phyloP scores from a whole-genome alignment of 768 basidiomycete species.

The Phylloporus scabripes region DNA sequence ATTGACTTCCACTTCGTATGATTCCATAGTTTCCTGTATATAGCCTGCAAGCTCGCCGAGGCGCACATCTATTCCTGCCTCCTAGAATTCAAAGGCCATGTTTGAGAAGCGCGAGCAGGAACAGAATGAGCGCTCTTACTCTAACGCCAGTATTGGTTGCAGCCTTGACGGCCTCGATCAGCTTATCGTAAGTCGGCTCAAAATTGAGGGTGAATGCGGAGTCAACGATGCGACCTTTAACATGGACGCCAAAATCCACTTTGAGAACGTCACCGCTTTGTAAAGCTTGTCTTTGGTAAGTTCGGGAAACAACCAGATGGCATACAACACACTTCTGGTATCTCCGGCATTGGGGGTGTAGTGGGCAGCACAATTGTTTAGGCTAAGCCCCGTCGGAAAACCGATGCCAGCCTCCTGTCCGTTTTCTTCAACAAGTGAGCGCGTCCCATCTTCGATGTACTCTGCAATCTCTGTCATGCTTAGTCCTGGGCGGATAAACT shows the following conservation, averaged over 20 bases:
- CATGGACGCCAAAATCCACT: constrained; percentile 96
- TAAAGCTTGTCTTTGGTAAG: constrained; percentile 51
- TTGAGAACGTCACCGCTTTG: constrained; percentile 85
- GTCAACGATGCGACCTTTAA: constrained; percentile 91
- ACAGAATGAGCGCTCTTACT: constrained; percentile 36
- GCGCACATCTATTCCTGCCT: constrained; percentile 94
- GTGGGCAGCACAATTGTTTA: constrained; percentile 95
- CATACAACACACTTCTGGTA: constrained; percentile 53
- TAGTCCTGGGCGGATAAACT: constrained; percentile 88
- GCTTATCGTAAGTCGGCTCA: constrained; percentile 83
- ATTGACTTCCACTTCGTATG: constrained; percentile 92
- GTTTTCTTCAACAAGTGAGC: constrained; percentile 88
- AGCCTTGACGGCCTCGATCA: constrained; percentile 88
- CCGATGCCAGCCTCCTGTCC: constrained; percentile 84
- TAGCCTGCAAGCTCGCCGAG: constrained; percentile 87
- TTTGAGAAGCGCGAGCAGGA: constrained; percentile 5
- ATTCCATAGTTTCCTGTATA: constrained; percentile 99
- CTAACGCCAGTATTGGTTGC: constrained; percentile 90
- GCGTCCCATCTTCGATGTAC: constrained; percentile 85
- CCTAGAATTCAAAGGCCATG: constrained; percentile 40
- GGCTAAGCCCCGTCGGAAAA: constrained; percentile 92
- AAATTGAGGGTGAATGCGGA: constrained; percentile 93
- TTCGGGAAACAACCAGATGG: background rate
- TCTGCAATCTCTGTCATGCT: constrained; percentile 91
- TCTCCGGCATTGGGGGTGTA: constrained; percentile 95